phyloP scores from a whole-genome alignment of 2,329 filamentous ascomycete genomes.

The Cladosporium phlei region DNA sequence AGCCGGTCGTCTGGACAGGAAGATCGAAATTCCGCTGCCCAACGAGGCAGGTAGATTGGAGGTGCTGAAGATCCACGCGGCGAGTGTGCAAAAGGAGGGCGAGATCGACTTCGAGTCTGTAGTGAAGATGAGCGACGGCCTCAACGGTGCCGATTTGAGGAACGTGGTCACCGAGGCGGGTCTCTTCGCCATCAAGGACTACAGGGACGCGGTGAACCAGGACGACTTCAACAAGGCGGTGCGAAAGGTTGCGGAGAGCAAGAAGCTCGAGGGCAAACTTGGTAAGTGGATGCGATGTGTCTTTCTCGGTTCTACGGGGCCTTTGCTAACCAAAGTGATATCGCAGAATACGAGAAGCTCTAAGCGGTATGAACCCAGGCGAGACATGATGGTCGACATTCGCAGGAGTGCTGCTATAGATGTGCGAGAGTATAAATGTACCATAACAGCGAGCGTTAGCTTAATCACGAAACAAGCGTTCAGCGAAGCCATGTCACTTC shows the following conservation, averaged over 20 bases:
- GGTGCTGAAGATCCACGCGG: conserved; percentile 95
- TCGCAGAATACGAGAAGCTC: conserved; percentile 7
- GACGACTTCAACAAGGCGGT: conserved; percentile 99
- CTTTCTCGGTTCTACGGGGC: not conserved
- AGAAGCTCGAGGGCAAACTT: conserved; percentile 97
- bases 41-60: conserved; percentile 95
- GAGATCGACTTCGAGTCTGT: conserved; percentile 99
- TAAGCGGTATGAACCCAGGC: not conserved
- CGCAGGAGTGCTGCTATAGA: not conserved
- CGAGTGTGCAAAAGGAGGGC: conserved; percentile 79
- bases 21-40: conserved; percentile 95
- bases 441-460: conserved; percentile 8
- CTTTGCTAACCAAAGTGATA: not conserved
- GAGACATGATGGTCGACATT: not conserved
- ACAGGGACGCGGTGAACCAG: conserved; percentile 91
- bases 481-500: too few relatives aligned
- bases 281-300: not conserved
- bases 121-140: conserved; percentile 98
- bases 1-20: conserved; percentile 89
- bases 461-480: conserved; percentile 5
- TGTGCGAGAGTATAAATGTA: conserved; percentile 3
- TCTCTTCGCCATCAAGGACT: conserved; percentile 96
- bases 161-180: conserved; percentile 98
- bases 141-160: conserved; percentile 94
- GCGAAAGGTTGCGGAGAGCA: conserved; percentile 91